phyloP scores from a whole-genome alignment of 371 early-diverging fungal genomes.

The Globomyces sp. region DNA sequence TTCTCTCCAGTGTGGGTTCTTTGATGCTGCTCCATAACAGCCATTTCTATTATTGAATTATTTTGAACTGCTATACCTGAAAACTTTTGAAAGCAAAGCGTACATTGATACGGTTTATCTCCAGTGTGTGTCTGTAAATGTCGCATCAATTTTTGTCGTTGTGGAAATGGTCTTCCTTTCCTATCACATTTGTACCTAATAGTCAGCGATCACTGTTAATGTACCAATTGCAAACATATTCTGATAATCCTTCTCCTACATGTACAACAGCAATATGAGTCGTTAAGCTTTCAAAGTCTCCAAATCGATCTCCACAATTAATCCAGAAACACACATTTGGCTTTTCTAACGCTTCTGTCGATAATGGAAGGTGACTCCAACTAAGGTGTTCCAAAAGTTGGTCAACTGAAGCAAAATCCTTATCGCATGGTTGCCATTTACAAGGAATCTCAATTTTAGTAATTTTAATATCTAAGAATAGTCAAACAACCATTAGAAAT shows the following conservation, averaged over 20 bases:
- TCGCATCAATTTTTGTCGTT: conserved; percentile 79
- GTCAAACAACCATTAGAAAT: neutral
- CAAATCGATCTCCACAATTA: conserved; percentile 42
- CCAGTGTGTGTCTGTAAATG: conserved; percentile 81
- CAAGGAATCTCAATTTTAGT: no score
- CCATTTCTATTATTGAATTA: conserved; percentile 48
- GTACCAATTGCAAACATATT: conserved; percentile 83
- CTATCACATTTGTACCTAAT: conserved; percentile 60
- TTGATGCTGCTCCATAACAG: conserved; percentile 79
- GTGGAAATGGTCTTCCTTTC: conserved; percentile 56
- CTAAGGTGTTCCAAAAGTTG: neutral
- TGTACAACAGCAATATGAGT: conserved; percentile 72
- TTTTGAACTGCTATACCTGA: conserved; percentile 28
- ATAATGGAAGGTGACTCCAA: neutral
- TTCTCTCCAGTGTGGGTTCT: conserved; percentile 51
- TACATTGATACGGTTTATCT: conserved; percentile 82
- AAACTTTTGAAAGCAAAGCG: conserved; percentile 74
- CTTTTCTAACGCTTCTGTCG: neutral
- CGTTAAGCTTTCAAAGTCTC: conserved; percentile 65
- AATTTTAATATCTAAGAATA: no score
- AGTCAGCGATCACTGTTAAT: no score
- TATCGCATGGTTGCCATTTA: conserved; percentile 2
- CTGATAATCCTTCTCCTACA: conserved; percentile 65
- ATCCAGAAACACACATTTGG: conserved; percentile 21
- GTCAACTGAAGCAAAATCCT: neutral